Conservation (phyloP, 2,329 filamentous ascomycete genomes). For the Trichoderma sp. region DNA sequence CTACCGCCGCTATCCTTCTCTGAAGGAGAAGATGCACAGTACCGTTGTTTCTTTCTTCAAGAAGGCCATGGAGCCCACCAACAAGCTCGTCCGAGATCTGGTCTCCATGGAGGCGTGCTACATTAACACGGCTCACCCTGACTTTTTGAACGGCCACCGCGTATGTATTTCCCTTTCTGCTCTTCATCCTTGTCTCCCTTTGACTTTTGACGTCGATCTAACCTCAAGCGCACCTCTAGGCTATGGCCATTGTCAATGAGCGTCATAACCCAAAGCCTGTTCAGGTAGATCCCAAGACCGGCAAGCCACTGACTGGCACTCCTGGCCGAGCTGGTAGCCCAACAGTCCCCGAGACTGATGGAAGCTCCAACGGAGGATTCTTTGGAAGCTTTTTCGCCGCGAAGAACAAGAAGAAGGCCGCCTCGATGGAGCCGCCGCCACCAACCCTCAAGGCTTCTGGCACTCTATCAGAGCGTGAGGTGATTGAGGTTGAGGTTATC, state of each 20-base stretch:
- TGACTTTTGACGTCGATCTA: constrained; percentile 6
- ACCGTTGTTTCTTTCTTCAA: constrained; percentile 97
- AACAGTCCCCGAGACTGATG: constrained; percentile 59
- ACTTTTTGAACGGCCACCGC: constrained; percentile 94
- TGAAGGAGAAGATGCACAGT: constrained; percentile 96
- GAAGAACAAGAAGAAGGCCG: constrained; percentile 99
- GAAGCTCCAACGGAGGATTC: constrained; percentile 72
- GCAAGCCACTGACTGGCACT: constrained; percentile 73
- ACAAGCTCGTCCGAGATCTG: constrained; percentile 92
- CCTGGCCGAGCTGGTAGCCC: constrained; percentile 78
- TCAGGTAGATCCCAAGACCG: constrained; percentile 97
- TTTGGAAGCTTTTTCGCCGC: constrained; percentile 98
- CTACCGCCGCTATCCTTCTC: constrained; percentile 87
- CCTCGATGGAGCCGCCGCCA: constrained; percentile 97
- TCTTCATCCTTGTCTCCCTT: neutral
- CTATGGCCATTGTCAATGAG: constrained; percentile 98
- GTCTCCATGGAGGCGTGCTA: constrained; percentile 97
- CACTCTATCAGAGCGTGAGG: constrained; percentile 89
- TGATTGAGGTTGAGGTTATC: constrained; percentile 96
- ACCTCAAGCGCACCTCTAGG: constrained; percentile 48
- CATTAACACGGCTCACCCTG: constrained; percentile 97
- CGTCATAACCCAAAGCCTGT: constrained; percentile 85
- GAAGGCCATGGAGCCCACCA: constrained; percentile 96
- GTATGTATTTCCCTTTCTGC: constrained; percentile 48
- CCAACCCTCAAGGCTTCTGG: constrained; percentile 92